phyloP scores from a whole-genome alignment of 441 rosid genomes.

The Aquilaria agallochum region DNA sequence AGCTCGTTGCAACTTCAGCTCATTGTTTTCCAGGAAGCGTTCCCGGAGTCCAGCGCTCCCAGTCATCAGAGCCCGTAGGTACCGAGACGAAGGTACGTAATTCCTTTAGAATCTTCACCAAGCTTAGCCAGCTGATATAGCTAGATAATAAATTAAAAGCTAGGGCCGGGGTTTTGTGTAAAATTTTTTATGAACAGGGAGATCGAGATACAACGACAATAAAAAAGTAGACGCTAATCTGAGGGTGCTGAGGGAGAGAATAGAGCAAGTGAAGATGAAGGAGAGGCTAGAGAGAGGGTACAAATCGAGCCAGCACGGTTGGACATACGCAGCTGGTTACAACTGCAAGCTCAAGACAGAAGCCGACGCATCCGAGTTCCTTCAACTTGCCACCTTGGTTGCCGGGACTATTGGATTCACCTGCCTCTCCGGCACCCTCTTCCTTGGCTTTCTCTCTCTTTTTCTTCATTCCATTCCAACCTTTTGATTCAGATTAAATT shows the following conservation, averaged over 20 bases:
- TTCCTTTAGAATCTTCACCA: too few species aligned
- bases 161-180: too few species aligned
- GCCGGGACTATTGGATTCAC: slow-evolving; percentile 11
- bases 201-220: slow-evolving; percentile 3
- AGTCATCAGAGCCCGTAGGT: slow-evolving; percentile 5
- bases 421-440: slow-evolving; percentile 9
- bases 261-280: slow-evolving; percentile 15
- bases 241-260: slow-evolving; percentile 9
- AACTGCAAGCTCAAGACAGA: neutral
- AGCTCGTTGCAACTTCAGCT: neutral
- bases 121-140: too few species aligned
- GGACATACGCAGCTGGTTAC: slow-evolving; percentile 1
- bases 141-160: too few species aligned
- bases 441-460: slow-evolving; percentile 10
- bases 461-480: slow-evolving; percentile 2
- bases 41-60: neutral
- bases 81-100: slow-evolving; percentile 2
- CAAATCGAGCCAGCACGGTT: slow-evolving; percentile 1
- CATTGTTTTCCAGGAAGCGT: neutral
- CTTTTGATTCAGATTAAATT: too few species aligned
- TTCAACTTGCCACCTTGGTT: slow-evolving; percentile 11
- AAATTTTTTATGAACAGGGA: neutral
- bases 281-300: slow-evolving; percentile 11
- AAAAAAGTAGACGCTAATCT: slow-evolving; percentile 5
- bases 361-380: neutral